Base-by-base conservation (phyloP, 78 protist species). In the slime mould (Dictyostelium discoideum) region DNA sequence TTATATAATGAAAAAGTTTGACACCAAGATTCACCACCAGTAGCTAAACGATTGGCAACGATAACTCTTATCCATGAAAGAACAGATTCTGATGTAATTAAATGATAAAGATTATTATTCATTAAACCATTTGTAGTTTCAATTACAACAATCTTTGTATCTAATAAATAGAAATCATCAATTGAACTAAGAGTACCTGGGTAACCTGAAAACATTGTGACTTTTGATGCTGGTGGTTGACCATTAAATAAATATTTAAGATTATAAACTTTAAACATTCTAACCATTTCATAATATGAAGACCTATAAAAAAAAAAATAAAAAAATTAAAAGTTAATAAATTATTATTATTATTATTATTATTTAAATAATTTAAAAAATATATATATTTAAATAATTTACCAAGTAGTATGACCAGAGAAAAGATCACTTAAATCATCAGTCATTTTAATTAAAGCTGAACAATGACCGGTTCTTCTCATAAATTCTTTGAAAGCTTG, bases 141-240 rank as follows among this genome's bases (percentile, higher is more conserved):
- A 73, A 96, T 83, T 18, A 94, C 97, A 57, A 54, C 87, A 13
- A 97, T 40, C 18, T 96, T 96, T 22, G 85, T 82, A 73, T 76
- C 84, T 77, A 93, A 60, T n/a, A 94, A 9, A 83, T 96, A 97
- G 73, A 96, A 97, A 83, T 97, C 98, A 83, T 97, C 98, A 57
- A 89, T 79, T 13, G 96, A 87, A 72, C 86, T 50, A 20, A 97
- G 44, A 16, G 96, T 85, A 40, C 84, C 98, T 48, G 98, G 95
- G 73, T 92, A 95, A 3, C 94, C 39, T 40, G 96, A 92, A 29
- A 95, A 92, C 87, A 89, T 82, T 24, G 87, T 67, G 24, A 72
- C 72, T 16, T 24, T 46, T 9, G 63, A 40, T 0, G 87, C 48
- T 5, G 87, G 32, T 29, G 18, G 22, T 57, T 42, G 48, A 40